Conservation (phyloP, 2,329 filamentous ascomycete genomes). For the Neurospora crassa region DNA sequence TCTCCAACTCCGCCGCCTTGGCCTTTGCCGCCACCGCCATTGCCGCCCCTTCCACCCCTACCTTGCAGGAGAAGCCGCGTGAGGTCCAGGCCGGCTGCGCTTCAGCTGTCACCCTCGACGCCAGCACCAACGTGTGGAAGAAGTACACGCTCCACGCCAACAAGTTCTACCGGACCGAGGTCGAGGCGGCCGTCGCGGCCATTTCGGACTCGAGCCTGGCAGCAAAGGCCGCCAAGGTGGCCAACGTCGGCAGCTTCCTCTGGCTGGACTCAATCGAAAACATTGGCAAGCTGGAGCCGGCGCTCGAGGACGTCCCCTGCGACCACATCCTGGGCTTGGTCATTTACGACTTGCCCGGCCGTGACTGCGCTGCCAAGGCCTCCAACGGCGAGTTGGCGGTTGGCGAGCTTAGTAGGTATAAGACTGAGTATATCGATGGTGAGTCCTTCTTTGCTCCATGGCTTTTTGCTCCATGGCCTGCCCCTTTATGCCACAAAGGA, state of each 20-base stretch:
- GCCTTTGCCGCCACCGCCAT: slow-evolving; percentile 26
- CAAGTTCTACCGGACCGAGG: slow-evolving; percentile 28
- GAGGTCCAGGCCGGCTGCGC: slow-evolving; percentile 23
- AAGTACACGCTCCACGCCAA: slow-evolving; percentile 31
- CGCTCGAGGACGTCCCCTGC: slow-evolving; percentile 27
- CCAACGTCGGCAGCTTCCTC: slow-evolving; percentile 30
- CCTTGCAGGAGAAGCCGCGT: slow-evolving; percentile 20
- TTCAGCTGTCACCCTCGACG: slow-evolving; percentile 28
- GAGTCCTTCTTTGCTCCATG: slow-evolving; percentile 6
- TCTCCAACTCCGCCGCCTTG: slow-evolving; percentile 25
- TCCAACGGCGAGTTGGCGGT: slow-evolving; percentile 54
- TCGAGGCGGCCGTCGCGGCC: slow-evolving; percentile 24
- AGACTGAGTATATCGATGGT: slow-evolving; percentile 32
- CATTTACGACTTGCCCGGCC: slow-evolving; percentile 54
- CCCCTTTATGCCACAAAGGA: neutral
- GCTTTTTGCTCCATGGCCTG: neutral
- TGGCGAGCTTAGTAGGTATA: slow-evolving; percentile 36
- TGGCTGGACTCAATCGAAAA: slow-evolving; percentile 31
- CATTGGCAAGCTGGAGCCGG: slow-evolving; percentile 28
- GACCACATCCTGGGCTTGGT: slow-evolving; percentile 37
- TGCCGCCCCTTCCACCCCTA: slow-evolving; percentile 22
- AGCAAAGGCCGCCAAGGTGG: slow-evolving; percentile 24
- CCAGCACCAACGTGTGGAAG: slow-evolving; percentile 28
- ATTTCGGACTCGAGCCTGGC: slow-evolving; percentile 23
- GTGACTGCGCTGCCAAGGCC: slow-evolving; percentile 53